A percentile compares a stretch with the other conserved stretches of the same genome.
Conservation (phyloP, 1,284 basidiomycete genomes). For the Schizopora paradoxa region DNA sequence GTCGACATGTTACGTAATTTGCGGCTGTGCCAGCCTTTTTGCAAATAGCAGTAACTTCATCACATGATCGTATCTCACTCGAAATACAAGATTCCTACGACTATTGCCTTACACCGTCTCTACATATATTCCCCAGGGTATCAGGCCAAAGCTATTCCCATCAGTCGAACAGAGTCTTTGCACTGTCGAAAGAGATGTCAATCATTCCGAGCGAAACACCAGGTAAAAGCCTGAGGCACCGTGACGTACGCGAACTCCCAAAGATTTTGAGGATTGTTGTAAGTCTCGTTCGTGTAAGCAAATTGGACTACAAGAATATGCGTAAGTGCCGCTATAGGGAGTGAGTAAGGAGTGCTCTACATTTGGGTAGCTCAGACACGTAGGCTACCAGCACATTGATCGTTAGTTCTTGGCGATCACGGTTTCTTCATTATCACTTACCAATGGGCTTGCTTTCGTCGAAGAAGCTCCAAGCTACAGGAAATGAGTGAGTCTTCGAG, state of each 20-base stretch:
- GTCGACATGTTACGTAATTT: too few species aligned
- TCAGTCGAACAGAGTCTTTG: too few species aligned
- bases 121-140: too few species aligned
- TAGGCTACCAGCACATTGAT: conserved; percentile 22
- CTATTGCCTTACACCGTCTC: too few species aligned
- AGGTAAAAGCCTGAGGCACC: too few species aligned
- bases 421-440: conserved; percentile 25
- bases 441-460: conserved; percentile 40
- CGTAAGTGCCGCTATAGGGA: conserved; percentile 1
- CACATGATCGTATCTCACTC: too few species aligned
- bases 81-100: too few species aligned
- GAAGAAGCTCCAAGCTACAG: conserved; percentile 37
- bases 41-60: too few species aligned
- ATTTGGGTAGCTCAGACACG: conserved; percentile 30
- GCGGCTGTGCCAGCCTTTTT: too few species aligned
- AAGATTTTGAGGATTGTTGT: conserved; percentile 56
- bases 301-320: conserved; percentile 41
- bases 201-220: too few species aligned
- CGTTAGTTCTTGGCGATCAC: conserved; percentile 33
- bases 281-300: conserved; percentile 56
- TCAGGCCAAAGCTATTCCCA: too few species aligned
- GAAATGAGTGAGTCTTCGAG: not conserved
- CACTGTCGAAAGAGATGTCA: too few species aligned
- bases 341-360: conserved; percentile 18
- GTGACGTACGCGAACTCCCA: conserved; percentile 50